Base-by-base conservation (phyloP, 306 rosid species). In the Ammopiptanthus mongolicus region DNA sequence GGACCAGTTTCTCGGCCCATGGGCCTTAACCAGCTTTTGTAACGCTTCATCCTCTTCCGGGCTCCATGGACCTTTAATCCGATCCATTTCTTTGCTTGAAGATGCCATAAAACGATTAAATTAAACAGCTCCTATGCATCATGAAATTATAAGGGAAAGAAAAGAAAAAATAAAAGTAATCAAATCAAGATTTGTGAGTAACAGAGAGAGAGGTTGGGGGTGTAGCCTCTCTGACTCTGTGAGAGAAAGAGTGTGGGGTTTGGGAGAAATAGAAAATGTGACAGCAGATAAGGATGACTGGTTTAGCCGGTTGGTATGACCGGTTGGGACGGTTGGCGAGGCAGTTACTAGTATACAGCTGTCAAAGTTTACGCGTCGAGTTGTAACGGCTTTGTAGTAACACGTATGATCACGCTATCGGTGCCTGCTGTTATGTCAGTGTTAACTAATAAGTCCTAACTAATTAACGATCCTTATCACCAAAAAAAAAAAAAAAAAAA, bases 31-130 rank as follows among this genome's bases (percentile, higher is more conserved):
- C 2, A 93, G 85, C 36, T 81, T 81, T 74, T 72, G 78, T 10
- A 93, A 52, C 36, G 88, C 80, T 28, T 88, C 90, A 41, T 93
- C 98, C 28, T 93, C 98, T 17, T 92, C 97, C 17, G 92, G 97
- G 80, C 97, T 88, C 97, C 97, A 92, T 8, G 97, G 96, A 5
- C 98, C 98, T 68, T 93, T 93, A 6, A 90, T 84, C 70, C 98
- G 95, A 84, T 90, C 96, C 69, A 71, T 33, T 3, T 83, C 80
- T 58, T 65, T 84, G 77, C 65, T 78, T 2, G 78, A 5, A 8
- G 90, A 78, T 11, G 89, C 83, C 56, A 58, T 65, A 33, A 8
- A 44, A 63, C 3, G 14, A 23, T n/a, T 3, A 7, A n/a, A 28
- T 25, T 23, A 4, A 22, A 4, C 6, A 23, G 6, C 8, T 6